Base-by-base conservation (phyloP, 345 rosid species). In the Hibiscus tridactylites region DNA sequence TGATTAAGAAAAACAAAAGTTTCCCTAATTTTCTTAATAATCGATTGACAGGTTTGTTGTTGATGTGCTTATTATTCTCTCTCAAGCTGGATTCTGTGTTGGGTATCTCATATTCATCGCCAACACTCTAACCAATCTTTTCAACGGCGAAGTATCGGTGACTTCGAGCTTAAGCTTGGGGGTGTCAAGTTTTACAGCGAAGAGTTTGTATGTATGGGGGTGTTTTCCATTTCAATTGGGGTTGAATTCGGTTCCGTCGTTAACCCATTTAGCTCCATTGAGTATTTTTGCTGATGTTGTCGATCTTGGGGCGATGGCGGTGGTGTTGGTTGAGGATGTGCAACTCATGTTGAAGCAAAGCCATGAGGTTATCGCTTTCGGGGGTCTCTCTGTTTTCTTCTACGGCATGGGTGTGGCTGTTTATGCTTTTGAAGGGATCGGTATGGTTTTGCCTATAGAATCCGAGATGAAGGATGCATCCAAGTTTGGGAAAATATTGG, bases 281-380 rank as follows among this genome's bases (percentile, higher is more conserved):
- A 93, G 98, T 78, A 91, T 93, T 12, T 90, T 93, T 67, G 96
- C 98, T 12, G 97, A 93, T 73, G 54, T 91, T 19, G 87, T 91
- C 56, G 98, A 91, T 80, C 82, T 93, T 4, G 92, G 78, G 19
- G 91, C 98, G 0, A 90, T 87, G 89, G 91, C 79, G 6, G 86
- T 88, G 10, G 97, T 88, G 6, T 76, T 93, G 66, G 83, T 82
- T 0, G 84, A 93, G 78, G 96, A 90, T 56, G 60, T 84, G 19
- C 17, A 80, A 21, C 79, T 83, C 6, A 74, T 82, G 47, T 3
- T 83, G 49, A 81, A 77, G 74, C 79, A 80, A 15, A 86, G 80
- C 76, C 88, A 81, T 0, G 78, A 83, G 11, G 86, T 87, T 16
- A 71, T 54, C 61, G 90, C 94, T 26, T 90, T 90, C 44, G 87